Evolutionary conservation across 2,329 filamentous ascomycete genomes (phyloP), one percentile per base, ranked within the genome.

Genomic region (Neonectria neomacrospora): DNA sequence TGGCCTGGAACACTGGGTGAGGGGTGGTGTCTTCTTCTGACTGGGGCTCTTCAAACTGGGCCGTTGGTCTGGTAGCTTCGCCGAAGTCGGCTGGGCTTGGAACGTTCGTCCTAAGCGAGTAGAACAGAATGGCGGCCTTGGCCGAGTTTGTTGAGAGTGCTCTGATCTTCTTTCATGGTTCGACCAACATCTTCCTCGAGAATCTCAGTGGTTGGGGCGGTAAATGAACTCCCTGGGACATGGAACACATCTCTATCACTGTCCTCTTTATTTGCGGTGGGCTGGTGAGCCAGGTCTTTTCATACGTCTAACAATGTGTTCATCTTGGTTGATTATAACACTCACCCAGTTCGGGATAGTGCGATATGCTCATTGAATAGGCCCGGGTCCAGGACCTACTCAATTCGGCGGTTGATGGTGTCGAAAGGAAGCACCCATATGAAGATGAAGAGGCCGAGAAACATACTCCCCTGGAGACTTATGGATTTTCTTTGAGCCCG

Each of bases 21-120:
- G 98, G 77, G 95, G 95, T 48, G 92, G 92, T 3, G 91, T 98
- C 58, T 98, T 98, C 82, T 93, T 97, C 80, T 96, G 93, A 90
- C 92, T 96, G 67, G 95, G 95, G 9, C 80, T 97, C 20, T 80
- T 97, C 64, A 97, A 93, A 0, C 84, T 98, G 4, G 94, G 93
- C 30, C 90, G 95, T 59, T 97, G 93, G 91, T 88, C 94, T 74
- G 95, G 95, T 26, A 92, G 91, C 76, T 98, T 97, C 76, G 90
- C 91, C 61, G 92, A 97, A 64, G 86, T 95, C 60, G 95, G 95
- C 68, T 98, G 95, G 95, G 93, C 94, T 0, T 97, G 95, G 95
- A 98, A 98, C 73, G 79, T 94, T 63, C 91, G 91, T 63, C 93
- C 93, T 3, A 83, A 78, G 65, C 73, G 72, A 16, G 64, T 69